Base-by-base conservation (phyloP, 2,329 filamentous ascomycete species). In the Herpotrichia juniperi region DNA sequence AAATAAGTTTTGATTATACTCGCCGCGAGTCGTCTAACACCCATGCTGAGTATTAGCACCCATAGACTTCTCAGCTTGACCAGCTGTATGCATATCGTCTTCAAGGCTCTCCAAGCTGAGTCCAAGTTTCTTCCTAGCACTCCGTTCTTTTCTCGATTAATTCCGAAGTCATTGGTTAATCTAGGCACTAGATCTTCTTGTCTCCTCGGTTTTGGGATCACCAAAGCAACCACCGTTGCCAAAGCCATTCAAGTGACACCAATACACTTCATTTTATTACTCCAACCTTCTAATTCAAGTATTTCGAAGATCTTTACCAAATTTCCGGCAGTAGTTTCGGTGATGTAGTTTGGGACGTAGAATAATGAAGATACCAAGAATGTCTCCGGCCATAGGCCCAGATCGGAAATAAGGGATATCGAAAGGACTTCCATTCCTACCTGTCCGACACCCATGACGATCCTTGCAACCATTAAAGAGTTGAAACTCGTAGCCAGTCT, bases 1-100 rank as follows among this genome's bases (percentile, higher is more conserved):
- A 67, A 64, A 42, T 64, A 63, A 34, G 58, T 63, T 5, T 52
- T 56, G 51, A 66, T 66, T 1, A 67, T 54, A 40, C 61, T 61
- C 5, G 55, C 61, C 3, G 54, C 48, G n/a, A 66, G 48, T 34
- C 61, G 60, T 4, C 61, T 51, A 35, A 59, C 49, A 14, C 42
- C 56, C 8, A 57, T 52, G 4, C 53, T 52, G n/a, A 67, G 49
- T 3, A 54, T 53, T 4, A 66, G 45, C 5, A 66, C 46, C 61
- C 62, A 67, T 45, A 67, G 63, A 14, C 60, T 63, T 16, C 49
- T 48, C 54, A 66, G 55, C 6, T 46, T 48, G 10, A 60, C 11
- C 2, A 66, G 32, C 25, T 64, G 55, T 14, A 6, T 16, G 26
- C 16, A 62, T 28, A 9, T 58, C 53, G 12, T 22, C 6, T 50